Base-by-base conservation (phyloP, 257 asterid genomes). In the Asclepias syriaca region DNA sequence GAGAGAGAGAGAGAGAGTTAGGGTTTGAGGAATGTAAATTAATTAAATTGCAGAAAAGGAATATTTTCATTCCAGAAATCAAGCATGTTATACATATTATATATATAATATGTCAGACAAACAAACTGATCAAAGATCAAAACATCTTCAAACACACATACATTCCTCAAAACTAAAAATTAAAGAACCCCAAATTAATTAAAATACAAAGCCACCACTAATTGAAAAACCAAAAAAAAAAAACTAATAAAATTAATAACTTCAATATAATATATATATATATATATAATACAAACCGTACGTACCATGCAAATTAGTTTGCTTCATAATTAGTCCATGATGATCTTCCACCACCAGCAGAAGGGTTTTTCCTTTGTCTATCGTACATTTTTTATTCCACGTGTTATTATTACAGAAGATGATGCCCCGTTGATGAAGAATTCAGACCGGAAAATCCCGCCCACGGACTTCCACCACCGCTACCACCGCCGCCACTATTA, bases 371-470 rank as follows among this genome's bases (percentile, higher is more conserved):
- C 43, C 37, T 60, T 13, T 2, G 7, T 19, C 46, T n/a, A 15
- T n/a, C 56, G 16, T 4, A 16, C 66, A 34, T 34, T 3, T 34
- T 34, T 34, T 34, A 34, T 34, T 34, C 39, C 39, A 32, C 39
- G 39, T 34, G 39, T 34, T 4, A 34, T 34, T 1, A 34, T 34
- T 34, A 34, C 45, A 82, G 74, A 49, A 82, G 78, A 74, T 82
- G 78, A 74, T 82, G 84, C 65, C 40, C 51, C 54, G 76, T 72
- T 15, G 84, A 71, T 54, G 82, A 83, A 59, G 81, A 77, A 68
- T 77, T 83, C 58, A 83, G 77, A 53, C 84, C 81, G 54, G 84
- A 75, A 61, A 80, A 80, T 34, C 82, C 80, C 39, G 82, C 67
- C 82, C 86, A 79, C 22, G 80, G 73, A 64, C 51, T 83, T 69